phyloP scores from a whole-genome alignment of 2,329 filamentous ascomycete genomes.

The Dactylellina leptospora region DNA sequence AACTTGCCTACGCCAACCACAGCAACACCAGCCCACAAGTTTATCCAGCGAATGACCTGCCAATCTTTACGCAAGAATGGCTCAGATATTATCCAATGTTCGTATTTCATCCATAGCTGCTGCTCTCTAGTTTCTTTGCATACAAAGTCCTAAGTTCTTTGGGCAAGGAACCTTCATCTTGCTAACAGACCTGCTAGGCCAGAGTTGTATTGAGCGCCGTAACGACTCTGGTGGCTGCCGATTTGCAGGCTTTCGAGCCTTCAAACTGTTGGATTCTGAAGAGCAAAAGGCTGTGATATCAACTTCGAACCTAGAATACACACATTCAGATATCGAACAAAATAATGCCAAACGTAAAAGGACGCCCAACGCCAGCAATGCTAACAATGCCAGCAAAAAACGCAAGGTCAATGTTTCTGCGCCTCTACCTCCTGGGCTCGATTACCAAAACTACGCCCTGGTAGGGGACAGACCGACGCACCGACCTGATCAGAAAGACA shows the following conservation, averaged over 20 bases:
- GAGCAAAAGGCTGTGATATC: not conserved
- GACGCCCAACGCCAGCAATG: not conserved
- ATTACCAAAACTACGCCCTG: conserved; percentile 37
- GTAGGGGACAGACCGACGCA: conserved; percentile 37
- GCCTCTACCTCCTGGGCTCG: conserved; percentile 25
- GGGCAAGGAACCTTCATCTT: not conserved
- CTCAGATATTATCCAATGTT: conserved; percentile 34
- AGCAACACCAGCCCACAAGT: conserved; percentile 28
- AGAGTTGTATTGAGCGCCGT: conserved; percentile 55
- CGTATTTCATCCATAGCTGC: conserved; percentile 1
- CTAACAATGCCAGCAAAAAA: conserved; percentile 12
- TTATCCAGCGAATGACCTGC: conserved; percentile 40
- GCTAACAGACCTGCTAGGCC: conserved; percentile 15
- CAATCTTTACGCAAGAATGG: conserved; percentile 46
- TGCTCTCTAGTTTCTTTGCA: not conserved
- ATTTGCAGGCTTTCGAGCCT: conserved; percentile 53
- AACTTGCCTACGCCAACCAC: no score
- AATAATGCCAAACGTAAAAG: not conserved
- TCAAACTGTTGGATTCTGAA: conserved; percentile 28
- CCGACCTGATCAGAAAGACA: conserved; percentile 3
- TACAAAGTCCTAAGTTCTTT: not conserved
- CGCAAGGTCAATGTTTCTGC: conserved; percentile 22
- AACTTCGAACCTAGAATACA: not conserved
- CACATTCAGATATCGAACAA: not conserved
- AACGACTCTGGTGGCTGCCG: conserved; percentile 53